Evolutionary conservation across 2,329 filamentous ascomycete species (phyloP).

Genomic region (Blastomyces parvus): DNA sequence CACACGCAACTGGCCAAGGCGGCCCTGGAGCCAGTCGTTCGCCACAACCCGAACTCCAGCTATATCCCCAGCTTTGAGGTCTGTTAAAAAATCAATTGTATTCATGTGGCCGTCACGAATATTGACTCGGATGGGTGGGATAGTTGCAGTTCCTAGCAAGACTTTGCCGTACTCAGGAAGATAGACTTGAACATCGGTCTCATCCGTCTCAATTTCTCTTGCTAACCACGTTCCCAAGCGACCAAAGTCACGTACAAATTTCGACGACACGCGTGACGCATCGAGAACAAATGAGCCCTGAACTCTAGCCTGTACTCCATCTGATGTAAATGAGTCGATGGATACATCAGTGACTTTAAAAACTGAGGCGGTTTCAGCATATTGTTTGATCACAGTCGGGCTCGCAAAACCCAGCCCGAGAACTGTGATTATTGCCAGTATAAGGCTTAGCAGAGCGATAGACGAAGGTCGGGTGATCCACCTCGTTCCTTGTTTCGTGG

Average conservation of each 20-base stretch:
- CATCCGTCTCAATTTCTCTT: conserved; percentile 60
- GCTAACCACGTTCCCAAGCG: conserved; percentile 72
- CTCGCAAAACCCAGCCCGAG: conserved; percentile 72
- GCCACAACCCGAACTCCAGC: conserved; percentile 69
- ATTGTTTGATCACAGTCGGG: conserved; percentile 71
- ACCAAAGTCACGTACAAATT: conserved; percentile 64
- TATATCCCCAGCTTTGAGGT: conserved; percentile 65
- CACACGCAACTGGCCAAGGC: conserved; percentile 60
- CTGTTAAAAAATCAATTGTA: conserved; percentile 65
- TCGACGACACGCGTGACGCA: conserved; percentile 61
- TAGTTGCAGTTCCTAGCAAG: conserved; percentile 62
- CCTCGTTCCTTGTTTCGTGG: conserved; percentile 17
- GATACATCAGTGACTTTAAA: conserved; percentile 76
- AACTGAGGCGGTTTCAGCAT: conserved; percentile 72
- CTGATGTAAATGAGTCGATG: conserved; percentile 70
- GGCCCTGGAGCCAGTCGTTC: conserved; percentile 80
- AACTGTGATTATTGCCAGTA: conserved; percentile 54
- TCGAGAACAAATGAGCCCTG: conserved; percentile 77
- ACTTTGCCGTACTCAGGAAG: conserved; percentile 74
- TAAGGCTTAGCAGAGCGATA: conserved; percentile 60
- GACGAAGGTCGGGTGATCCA: conserved; percentile 64
- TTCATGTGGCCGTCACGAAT: conserved; percentile 71
- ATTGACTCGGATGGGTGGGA: conserved; percentile 67
- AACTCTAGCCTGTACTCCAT: conserved; percentile 69
- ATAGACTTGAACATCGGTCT: conserved; percentile 64